Conservation (phyloP, 2,329 filamentous ascomycete genomes). For the Zymoseptoria tritici region DNA sequence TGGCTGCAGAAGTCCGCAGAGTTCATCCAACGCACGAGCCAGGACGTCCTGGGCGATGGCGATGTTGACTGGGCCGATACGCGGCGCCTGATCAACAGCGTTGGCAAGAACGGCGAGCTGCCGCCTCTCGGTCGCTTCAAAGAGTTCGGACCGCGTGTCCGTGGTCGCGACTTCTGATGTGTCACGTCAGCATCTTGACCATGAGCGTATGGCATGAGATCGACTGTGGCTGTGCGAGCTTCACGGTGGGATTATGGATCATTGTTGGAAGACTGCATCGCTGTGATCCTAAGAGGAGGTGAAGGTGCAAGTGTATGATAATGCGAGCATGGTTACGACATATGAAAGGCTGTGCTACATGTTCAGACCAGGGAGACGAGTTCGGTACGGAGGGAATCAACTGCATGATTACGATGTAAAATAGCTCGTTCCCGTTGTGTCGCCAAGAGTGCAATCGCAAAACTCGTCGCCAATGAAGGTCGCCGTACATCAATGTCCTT, state of each 20-base stretch:
- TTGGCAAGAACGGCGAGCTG: neutral
- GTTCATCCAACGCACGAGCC: neutral
- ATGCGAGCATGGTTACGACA: neutral
- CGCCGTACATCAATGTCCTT: too few species aligned
- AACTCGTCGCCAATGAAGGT: too few species aligned
- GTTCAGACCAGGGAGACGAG: neutral
- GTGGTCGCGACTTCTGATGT: neutral
- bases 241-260: too few species aligned
- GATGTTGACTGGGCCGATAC: neutral
- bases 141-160: neutral
- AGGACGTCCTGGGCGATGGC: neutral
- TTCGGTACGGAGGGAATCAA: neutral
- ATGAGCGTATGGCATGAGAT: too few species aligned
- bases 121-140: neutral
- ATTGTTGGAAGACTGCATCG: too few species aligned
- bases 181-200: too few species aligned
- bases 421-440: neutral
- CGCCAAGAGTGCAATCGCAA: too few species aligned
- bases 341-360: neutral
- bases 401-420: neutral
- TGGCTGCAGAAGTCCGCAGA: constrained; percentile 3
- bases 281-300: too few species aligned
- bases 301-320: neutral
- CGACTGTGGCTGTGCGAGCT: too few species aligned
- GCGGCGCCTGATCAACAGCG: neutral